A percentile compares a stretch with the other conserved stretches of the same genome.
These are phyloP conservation scores for Phycomyces nitens DNA, from an alignment of 192 early-diverging fungal species.

Conservation along the genomic window DNA sequence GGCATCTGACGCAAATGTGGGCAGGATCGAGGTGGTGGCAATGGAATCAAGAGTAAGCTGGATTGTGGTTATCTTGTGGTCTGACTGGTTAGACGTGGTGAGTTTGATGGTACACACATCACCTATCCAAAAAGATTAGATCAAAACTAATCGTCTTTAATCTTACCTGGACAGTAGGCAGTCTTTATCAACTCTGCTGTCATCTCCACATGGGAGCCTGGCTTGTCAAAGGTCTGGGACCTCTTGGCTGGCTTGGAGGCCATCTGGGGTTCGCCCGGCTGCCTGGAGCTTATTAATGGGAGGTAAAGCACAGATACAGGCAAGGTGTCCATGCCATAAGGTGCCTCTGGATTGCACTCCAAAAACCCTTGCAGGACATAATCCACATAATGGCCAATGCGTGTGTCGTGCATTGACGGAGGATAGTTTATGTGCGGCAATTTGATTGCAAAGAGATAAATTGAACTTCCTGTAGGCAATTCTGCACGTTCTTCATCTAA, in stretches of 20 bases:
- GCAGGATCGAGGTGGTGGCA: slow-evolving; percentile 2
- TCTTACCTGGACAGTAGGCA: slow-evolving; percentile 31
- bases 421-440: slow-evolving; percentile 34
- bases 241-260: background rate
- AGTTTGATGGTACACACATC: slow-evolving; percentile 12
- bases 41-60: slow-evolving; percentile 15
- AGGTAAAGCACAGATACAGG: slow-evolving; percentile 23
- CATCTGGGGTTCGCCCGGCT: background rate
- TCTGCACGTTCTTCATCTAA: background rate
- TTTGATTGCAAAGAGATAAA: slow-evolving; percentile 34
- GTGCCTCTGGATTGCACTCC: background rate
- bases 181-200: slow-evolving; percentile 22
- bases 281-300: slow-evolving; percentile 17
- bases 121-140: background rate
- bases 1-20: background rate
- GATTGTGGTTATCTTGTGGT: slow-evolving; percentile 17
- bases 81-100: slow-evolving; percentile 10
- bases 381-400: slow-evolving; percentile 13
- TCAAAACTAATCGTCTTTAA: background rate
- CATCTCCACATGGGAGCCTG: slow-evolving; percentile 7
- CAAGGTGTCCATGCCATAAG: background rate
- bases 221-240: background rate
- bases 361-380: slow-evolving; percentile 30
- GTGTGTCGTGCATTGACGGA: slow-evolving; percentile 18
- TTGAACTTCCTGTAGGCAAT: slow-evolving; percentile 22